phyloP scores from a whole-genome alignment of 2,329 filamentous ascomycete genomes.

The Fusarium xylarioides region DNA sequence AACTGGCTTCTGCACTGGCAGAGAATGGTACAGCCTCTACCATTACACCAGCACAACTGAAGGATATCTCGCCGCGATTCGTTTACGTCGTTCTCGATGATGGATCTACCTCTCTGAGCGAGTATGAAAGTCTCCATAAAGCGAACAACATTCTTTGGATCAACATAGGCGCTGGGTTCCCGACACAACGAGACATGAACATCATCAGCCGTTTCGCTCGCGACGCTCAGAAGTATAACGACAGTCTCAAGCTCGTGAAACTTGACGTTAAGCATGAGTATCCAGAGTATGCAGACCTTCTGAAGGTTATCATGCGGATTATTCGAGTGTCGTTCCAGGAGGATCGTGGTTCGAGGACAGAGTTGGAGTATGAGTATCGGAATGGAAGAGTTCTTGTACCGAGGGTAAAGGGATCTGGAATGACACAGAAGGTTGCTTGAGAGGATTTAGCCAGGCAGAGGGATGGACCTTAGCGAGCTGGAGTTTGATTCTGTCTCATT shows the following conservation, averaged over 20 bases:
- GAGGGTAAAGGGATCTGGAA: background rate
- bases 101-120: accelerated
- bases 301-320: constrained; percentile 1
- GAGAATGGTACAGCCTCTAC: background rate
- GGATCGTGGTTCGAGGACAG: background rate
- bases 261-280: background rate
- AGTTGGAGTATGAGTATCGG: constrained; percentile 19
- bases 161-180: background rate
- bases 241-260: background rate
- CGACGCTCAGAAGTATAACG: background rate
- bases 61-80: background rate
- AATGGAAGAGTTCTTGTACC: constrained; percentile 5
- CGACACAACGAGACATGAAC: background rate
- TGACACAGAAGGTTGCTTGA: background rate
- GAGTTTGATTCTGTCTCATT: background rate
- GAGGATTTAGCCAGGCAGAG: accelerated
- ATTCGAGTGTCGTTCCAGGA: constrained; percentile 11
- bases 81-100: constrained; percentile 16
- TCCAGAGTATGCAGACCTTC: background rate
- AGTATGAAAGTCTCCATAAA: background rate
- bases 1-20: background rate
- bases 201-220: background rate
- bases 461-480: background rate
- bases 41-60: background rate
- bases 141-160: background rate